These are phyloP conservation scores for Wallacemonas sp. DNA, from an alignment of 208 protist genomes.

Conservation along the genomic window DNA sequence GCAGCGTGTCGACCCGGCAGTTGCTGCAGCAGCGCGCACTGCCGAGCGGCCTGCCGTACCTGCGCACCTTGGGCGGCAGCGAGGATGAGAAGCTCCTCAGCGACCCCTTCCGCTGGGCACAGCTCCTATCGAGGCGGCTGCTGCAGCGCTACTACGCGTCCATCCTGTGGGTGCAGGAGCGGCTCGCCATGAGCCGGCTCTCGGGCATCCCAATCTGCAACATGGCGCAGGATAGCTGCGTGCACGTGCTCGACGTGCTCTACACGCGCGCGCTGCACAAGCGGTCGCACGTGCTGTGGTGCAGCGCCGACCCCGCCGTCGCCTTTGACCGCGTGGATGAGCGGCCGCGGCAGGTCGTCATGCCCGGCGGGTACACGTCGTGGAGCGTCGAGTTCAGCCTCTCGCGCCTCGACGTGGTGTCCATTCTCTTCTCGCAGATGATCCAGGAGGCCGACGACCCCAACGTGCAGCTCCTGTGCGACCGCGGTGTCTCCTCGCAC, in stretches of 20 bases:
- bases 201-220: slow-evolving; percentile 88
- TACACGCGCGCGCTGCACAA: slow-evolving; percentile 77
- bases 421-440: slow-evolving; percentile 87
- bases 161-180: slow-evolving; percentile 83
- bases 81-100: slow-evolving; percentile 84
- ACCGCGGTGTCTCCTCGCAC: slow-evolving; percentile 84
- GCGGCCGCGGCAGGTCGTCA: slow-evolving; percentile 73
- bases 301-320: slow-evolving; percentile 60
- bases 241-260: slow-evolving; percentile 84
- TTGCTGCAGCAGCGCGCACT: slow-evolving; percentile 72
- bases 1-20: slow-evolving; percentile 47
- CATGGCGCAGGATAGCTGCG: slow-evolving; percentile 82
- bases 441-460: slow-evolving; percentile 90
- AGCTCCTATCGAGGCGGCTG: slow-evolving; percentile 62
- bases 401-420: slow-evolving; percentile 85
- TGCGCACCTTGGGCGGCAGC: slow-evolving; percentile 72
- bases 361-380: slow-evolving; percentile 75
- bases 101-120: slow-evolving; percentile 86
- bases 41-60: slow-evolving; percentile 59
- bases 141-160: slow-evolving; percentile 85
- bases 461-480: slow-evolving; percentile 64
- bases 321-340: slow-evolving; percentile 82
- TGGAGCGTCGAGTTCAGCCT: slow-evolving; percentile 90
- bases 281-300: slow-evolving; percentile 81
- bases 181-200: slow-evolving; percentile 74